A percentile compares a stretch with the other conserved stretches of the same genome.
Evolutionary conservation across 2,329 filamentous ascomycete genomes (phyloP).

Genomic region (Bipolaris oryzae): DNA sequence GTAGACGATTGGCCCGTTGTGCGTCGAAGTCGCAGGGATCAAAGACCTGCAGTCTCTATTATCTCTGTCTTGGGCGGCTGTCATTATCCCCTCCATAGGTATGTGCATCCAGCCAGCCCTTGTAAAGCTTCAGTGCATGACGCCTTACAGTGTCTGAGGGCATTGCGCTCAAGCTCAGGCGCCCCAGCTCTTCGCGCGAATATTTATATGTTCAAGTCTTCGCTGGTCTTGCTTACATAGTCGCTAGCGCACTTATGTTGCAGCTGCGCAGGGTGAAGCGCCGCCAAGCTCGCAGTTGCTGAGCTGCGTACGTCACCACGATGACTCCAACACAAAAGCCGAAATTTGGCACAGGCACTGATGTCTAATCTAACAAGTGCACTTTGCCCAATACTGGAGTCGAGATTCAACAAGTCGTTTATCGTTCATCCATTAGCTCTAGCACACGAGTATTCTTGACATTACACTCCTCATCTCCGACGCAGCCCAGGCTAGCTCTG

Average conservation of each 20-base stretch:
- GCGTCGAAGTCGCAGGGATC: constrained; percentile 51
- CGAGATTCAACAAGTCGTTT: background rate
- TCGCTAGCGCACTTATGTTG: constrained; percentile 43
- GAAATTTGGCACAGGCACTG: background rate
- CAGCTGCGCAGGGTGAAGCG: constrained; percentile 19
- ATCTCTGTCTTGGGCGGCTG: constrained; percentile 48
- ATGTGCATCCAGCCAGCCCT: constrained; percentile 12
- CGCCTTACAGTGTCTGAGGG: constrained; percentile 39
- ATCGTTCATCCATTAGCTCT: constrained; percentile 32
- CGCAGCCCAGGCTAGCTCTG: constrained; percentile 30
- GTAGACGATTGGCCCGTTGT: constrained; percentile 49
- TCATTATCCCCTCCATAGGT: constrained; percentile 48
- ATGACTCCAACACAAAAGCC: background rate
- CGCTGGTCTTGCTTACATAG: constrained; percentile 42
- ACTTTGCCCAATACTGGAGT: background rate
- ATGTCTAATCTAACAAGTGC: background rate
- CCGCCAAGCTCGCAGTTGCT: background rate
- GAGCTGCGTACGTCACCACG: background rate
- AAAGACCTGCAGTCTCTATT: constrained; percentile 50
- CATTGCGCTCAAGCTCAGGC: constrained; percentile 51
- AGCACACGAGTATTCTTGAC: constrained; percentile 35
- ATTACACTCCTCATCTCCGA: constrained; percentile 21
- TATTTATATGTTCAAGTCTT: constrained; percentile 52
- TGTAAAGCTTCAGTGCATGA: background rate
- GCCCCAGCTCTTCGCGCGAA: constrained; percentile 24